Conservation (phyloP, 2,329 filamentous ascomycete genomes). For the Fusarium hainanense region DNA sequence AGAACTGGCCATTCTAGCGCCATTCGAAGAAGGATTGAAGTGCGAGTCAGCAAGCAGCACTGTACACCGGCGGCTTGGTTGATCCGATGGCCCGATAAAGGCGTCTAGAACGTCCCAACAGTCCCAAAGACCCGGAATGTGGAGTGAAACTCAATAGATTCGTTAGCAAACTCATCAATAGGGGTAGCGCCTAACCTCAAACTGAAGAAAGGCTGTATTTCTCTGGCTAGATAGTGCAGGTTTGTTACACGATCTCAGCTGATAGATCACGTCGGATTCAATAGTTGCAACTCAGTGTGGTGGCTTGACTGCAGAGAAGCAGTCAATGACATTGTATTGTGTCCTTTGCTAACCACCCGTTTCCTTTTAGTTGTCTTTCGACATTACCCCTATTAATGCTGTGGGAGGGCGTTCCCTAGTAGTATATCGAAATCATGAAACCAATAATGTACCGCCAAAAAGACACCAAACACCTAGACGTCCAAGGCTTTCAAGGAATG, state of each 20-base stretch:
- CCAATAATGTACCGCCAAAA: constrained; percentile 34
- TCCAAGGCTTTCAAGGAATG: constrained; percentile 44
- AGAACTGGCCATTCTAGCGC: constrained; percentile 13
- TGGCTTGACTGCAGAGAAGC: constrained; percentile 24
- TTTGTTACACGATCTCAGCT: background rate
- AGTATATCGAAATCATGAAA: constrained; percentile 25
- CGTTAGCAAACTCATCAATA: background rate
- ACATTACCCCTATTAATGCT: constrained; percentile 41
- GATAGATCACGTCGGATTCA: constrained; percentile 1
- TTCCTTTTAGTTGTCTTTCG: constrained; percentile 1
- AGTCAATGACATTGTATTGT: constrained; percentile 26
- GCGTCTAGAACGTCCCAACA: constrained; percentile 5
- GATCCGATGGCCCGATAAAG: constrained; percentile 25
- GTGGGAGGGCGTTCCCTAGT: constrained; percentile 18
- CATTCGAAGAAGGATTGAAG: background rate
- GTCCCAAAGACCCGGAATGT: constrained; percentile 23
- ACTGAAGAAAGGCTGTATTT: background rate
- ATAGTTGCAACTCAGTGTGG: background rate
- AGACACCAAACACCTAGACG: constrained; percentile 44
- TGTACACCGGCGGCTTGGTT: constrained; percentile 16
- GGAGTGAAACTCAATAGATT: constrained; percentile 21
- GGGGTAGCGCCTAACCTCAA: background rate
- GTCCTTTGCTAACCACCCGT: constrained; percentile 17
- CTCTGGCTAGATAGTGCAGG: background rate
- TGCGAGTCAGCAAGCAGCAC: background rate